Conservation (phyloP, 2,329 filamentous ascomycete genomes). For the Aureobasidium musti region DNA sequence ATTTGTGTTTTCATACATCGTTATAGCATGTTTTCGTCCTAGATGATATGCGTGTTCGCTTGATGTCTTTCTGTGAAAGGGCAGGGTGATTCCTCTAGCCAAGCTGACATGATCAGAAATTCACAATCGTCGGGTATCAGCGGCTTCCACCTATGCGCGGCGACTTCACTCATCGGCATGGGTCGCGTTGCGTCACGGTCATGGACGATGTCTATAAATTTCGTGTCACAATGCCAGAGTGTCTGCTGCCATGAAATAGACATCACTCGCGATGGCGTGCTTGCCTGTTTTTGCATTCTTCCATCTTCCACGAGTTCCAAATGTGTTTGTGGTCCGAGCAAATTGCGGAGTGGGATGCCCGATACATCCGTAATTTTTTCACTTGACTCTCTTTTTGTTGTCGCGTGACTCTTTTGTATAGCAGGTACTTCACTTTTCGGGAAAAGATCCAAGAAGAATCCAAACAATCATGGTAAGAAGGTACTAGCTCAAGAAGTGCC, state of each 20-base stretch:
- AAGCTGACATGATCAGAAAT: not conserved
- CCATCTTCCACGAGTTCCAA: constrained; percentile 10
- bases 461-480: constrained; percentile 4
- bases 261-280: not conserved
- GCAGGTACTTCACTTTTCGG: not conserved
- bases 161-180: not conserved
- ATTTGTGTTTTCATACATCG: no score
- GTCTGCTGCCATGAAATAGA: not conserved
- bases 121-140: not conserved
- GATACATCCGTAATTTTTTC: constrained; percentile 7
- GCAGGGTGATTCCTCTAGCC: not conserved
- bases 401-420: not conserved
- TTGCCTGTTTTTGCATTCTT: not conserved
- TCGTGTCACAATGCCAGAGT: not conserved
- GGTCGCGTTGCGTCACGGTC: not conserved
- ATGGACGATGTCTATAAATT: not conserved
- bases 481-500: not conserved
- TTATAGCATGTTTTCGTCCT: no score
- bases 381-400: not conserved
- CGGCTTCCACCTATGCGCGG: not conserved
- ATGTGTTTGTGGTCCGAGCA: constrained; percentile 12
- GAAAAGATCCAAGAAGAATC: not conserved
- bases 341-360: constrained; percentile 25
- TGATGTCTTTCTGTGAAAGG: no score
- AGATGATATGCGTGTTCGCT: no score